Percentiles rank a stretch among this genome's conserved stretches.
These are phyloP conservation scores for Verticillium klebahnii DNA, from an alignment of 2,329 filamentous ascomycete species.

Conservation along the genomic window DNA sequence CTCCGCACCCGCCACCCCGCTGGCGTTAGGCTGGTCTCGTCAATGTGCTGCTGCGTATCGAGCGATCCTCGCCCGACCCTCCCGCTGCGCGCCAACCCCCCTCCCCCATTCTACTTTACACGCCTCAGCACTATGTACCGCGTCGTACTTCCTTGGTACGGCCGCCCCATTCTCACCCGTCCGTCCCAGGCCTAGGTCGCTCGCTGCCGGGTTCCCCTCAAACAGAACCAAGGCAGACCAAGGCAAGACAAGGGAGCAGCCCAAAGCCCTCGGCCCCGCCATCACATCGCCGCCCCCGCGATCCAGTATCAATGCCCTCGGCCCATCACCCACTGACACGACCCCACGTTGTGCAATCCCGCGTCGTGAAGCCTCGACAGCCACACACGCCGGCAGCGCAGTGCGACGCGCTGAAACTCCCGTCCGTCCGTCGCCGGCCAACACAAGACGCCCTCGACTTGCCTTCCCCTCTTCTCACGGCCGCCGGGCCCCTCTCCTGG, in stretches of 20 bases:
- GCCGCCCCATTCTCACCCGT: background rate
- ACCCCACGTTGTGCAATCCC: slow-evolving; percentile 8
- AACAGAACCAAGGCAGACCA: background rate
- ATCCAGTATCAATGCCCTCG: background rate
- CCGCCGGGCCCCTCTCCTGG: background rate
- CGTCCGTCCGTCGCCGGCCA: background rate
- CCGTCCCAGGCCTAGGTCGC: background rate
- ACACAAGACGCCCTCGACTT: background rate
- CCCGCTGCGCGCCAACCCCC: background rate
- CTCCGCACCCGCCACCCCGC: background rate
- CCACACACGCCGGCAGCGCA: background rate
- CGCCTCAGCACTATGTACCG: background rate
- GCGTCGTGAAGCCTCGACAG: slow-evolving; percentile 1
- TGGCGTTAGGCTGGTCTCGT: background rate
- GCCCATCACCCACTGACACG: slow-evolving; percentile 3
- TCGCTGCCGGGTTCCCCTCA: background rate
- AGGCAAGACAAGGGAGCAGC: background rate
- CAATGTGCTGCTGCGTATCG: background rate
- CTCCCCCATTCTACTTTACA: background rate
- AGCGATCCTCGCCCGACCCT: background rate
- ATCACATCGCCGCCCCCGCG: background rate
- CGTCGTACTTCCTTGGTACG: background rate
- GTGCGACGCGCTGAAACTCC: background rate
- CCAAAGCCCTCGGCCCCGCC: background rate
- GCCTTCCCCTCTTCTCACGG: background rate